Base-by-base conservation (phyloP, 352 stramenopile genomes). In the Globisporangium apiculatum region DNA sequence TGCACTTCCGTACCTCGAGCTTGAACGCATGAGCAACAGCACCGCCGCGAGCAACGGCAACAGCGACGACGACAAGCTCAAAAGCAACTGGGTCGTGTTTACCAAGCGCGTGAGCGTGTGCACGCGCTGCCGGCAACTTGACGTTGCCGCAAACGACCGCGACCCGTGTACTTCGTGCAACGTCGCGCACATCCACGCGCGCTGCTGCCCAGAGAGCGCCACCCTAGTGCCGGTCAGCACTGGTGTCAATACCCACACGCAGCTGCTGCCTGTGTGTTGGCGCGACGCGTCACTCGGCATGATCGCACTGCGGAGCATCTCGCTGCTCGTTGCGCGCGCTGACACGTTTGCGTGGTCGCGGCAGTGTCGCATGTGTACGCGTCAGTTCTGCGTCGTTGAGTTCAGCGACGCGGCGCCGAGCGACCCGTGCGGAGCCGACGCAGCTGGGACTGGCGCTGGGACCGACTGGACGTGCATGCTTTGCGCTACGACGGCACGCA, bases 121-220 rank as follows among this genome's bases (percentile, higher is more conserved):
- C 51, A 68, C 60, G 38, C 71, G 65, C 4, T 91, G 81, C 50
- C 67, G 76, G 42, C 76, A 88, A 47, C 67, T 87, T 50, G 61
- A 81, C 48, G 68, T 91, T 52, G 50, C n/a, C 5, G 12, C 54
- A 0, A 58, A 57, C 7, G 75, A 91, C 7, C 58, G 43, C 38
- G 55, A 11, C 12, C 64, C 36, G 0, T 87, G 78, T 48, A 53
- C 41, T 2, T 68, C 65, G 31, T 87, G 81, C 54, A 58, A 65
- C 12, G 40, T 51, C 7, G 5, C 59, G 1, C 37, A 42, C n/a
- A 55, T 74, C 36, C 67, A 87, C 50, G 66, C 64, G 24, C 61
- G 53, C 17, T 83, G 77, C 57, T 66, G 76, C 15, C 24, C 37
- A 8, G 40, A 11, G 42, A 47, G 42, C 42, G 12, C 11, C 45